phyloP scores from a whole-genome alignment of 1,284 basidiomycete genomes.

The Austropuccinia psidii region DNA sequence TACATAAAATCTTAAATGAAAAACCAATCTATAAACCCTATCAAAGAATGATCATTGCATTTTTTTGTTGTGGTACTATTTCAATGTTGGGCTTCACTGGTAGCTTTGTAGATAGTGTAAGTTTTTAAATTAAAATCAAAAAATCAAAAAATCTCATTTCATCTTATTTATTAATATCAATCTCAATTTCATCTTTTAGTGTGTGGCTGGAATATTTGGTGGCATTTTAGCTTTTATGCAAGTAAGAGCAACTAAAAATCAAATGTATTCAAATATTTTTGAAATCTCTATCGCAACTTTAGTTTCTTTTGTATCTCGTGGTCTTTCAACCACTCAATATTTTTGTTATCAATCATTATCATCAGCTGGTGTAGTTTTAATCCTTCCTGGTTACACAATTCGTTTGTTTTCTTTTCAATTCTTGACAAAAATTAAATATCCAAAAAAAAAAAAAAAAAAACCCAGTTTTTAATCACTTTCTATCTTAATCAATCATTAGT shows the following conservation, averaged over 20 bases:
- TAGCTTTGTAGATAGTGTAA: slow-evolving; percentile 62
- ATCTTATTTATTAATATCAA: neutral
- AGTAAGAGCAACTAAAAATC: slow-evolving; percentile 65
- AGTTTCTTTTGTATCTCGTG: slow-evolving; percentile 69
- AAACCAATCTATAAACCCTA: slow-evolving; percentile 52
- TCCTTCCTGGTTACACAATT: slow-evolving; percentile 61
- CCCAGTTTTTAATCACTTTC: slow-evolving; percentile 45
- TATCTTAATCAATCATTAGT: slow-evolving; percentile 46
- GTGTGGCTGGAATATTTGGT: slow-evolving; percentile 65
- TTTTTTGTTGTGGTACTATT: slow-evolving; percentile 62
- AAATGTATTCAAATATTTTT: slow-evolving; percentile 78
- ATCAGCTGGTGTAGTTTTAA: slow-evolving; percentile 47
- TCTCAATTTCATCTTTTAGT: slow-evolving; percentile 43
- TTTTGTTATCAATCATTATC: slow-evolving; percentile 62
- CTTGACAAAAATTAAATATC: slow-evolving; percentile 6
- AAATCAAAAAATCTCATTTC: neutral
- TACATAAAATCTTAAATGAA: slow-evolving; percentile 58
- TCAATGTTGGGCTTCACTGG: slow-evolving; percentile 74
- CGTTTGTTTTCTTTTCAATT: slow-evolving; percentile 52
- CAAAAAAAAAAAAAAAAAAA: no score
- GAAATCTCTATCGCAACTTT: slow-evolving; percentile 75
- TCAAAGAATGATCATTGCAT: slow-evolving; percentile 62
- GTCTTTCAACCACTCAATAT: slow-evolving; percentile 61
- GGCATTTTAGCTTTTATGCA: slow-evolving; percentile 66
- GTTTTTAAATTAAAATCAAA: neutral